A percentile compares a stretch with the other conserved stretches of the same genome.
These are phyloP conservation scores for Phyllostachys edulis DNA, from an alignment of 176 grass and related monocot genomes.

Conservation along the genomic window DNA sequence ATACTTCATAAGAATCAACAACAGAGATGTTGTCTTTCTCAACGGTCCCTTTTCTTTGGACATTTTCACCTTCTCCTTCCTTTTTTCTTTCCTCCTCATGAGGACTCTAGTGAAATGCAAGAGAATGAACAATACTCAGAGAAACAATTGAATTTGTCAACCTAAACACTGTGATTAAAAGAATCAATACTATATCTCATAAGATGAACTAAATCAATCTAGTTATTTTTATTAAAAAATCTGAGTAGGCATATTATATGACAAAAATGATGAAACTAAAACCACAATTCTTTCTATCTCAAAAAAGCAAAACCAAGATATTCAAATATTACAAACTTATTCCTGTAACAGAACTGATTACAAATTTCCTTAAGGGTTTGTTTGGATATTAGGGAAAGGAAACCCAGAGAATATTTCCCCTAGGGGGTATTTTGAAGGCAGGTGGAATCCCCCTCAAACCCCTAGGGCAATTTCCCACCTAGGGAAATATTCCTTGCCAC, in stretches of 20 bases:
- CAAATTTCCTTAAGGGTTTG: background rate
- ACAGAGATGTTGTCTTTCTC: background rate
- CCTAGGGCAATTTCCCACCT: too few species aligned
- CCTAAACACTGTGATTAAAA: background rate
- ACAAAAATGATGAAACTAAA: constrained; percentile 13
- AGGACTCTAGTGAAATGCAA: constrained; percentile 32
- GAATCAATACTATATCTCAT: background rate
- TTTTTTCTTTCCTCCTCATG: background rate
- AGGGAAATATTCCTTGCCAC: too few species aligned
- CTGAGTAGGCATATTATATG: constrained; percentile 18
- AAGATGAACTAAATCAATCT: background rate
- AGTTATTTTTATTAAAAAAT: background rate
- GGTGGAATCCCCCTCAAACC: too few species aligned
- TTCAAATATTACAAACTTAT: background rate
- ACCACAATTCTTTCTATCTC: background rate
- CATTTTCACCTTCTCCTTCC: constrained; percentile 1
- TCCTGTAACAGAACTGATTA: background rate
- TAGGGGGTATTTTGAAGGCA: too few species aligned
- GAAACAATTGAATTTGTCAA: background rate
- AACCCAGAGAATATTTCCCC: too few species aligned
- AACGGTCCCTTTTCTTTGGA: background rate
- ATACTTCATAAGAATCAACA: constrained; percentile 19
- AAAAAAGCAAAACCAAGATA: background rate
- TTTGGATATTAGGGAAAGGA: too few species aligned
- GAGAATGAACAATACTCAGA: constrained; percentile 1